These are phyloP conservation scores for Pseudocercospora fuligena DNA, from an alignment of 2,329 filamentous ascomycete genomes.

Conservation along the genomic window DNA sequence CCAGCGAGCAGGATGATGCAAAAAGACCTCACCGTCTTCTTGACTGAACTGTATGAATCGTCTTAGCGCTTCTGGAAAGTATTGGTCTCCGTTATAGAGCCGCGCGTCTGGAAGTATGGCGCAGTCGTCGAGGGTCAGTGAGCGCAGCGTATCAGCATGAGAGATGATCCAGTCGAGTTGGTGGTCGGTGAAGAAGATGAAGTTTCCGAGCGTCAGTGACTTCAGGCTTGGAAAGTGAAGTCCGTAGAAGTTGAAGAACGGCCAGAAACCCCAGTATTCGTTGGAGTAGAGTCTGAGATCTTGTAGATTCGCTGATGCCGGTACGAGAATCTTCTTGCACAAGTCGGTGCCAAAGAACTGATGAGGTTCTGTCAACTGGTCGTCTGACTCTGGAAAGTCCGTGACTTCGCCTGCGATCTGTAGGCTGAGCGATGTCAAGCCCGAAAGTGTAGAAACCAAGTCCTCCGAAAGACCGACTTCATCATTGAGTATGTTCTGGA, in stretches of 20 bases:
- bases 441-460: neutral
- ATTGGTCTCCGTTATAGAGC: too few relatives aligned
- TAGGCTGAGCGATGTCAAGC: neutral
- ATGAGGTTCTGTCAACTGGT: neutral
- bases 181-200: slow-evolving; percentile 51
- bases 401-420: neutral
- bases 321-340: neutral
- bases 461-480: neutral
- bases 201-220: slow-evolving; percentile 48
- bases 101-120: slow-evolving; percentile 24
- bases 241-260: slow-evolving; percentile 43
- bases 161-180: slow-evolving; percentile 55
- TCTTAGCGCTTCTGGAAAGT: too few relatives aligned
- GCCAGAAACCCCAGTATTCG: slow-evolving; percentile 49
- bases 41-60: too few relatives aligned
- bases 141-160: slow-evolving; percentile 45
- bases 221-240: slow-evolving; percentile 46
- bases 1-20: neutral
- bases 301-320: neutral
- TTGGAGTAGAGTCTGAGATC: neutral
- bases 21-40: too few relatives aligned
- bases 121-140: slow-evolving; percentile 53
- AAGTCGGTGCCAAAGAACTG: neutral
- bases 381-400: neutral
- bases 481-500: neutral